phyloP scores from a whole-genome alignment of 176 grass and related monocot genomes.

The Oryza glumipatula region DNA sequence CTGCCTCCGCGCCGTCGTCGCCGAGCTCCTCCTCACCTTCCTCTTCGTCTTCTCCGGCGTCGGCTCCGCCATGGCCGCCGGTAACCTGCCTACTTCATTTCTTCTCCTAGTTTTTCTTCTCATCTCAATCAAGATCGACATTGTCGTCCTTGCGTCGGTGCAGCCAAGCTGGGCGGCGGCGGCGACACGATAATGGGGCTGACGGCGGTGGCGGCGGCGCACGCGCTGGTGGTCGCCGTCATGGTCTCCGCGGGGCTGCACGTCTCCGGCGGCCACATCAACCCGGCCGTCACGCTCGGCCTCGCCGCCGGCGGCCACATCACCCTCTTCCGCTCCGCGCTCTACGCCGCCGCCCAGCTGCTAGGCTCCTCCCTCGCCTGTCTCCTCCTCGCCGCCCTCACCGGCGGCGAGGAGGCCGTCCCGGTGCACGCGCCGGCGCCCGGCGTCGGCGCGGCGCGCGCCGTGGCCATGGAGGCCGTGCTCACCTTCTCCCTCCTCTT shows the following conservation, averaged over 20 bases:
- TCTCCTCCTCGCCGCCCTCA: conserved; percentile 73
- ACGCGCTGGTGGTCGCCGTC: conserved; percentile 70
- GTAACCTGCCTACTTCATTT: conserved; percentile 35
- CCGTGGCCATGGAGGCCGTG: conserved; percentile 69
- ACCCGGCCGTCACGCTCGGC: conserved; percentile 78
- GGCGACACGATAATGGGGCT: conserved; percentile 65
- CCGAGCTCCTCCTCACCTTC: conserved; percentile 87
- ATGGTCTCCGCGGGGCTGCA: conserved; percentile 84
- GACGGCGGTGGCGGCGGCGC: conserved; percentile 75
- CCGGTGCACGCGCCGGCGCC: conserved; percentile 67
- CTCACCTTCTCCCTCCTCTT: conserved; percentile 95
- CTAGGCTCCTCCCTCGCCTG: conserved; percentile 61
- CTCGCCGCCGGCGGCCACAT: conserved; percentile 71
- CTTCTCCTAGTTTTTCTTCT: no score
- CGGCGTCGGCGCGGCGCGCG: conserved; percentile 53
- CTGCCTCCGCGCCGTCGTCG: conserved; percentile 68
- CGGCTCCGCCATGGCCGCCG: conserved; percentile 71
- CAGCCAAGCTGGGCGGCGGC: conserved; percentile 70
- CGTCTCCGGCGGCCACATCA: conserved; percentile 86
- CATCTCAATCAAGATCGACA: no score
- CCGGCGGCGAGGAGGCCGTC: conserved; percentile 35
- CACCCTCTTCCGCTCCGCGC: conserved; percentile 66
- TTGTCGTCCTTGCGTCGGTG: background rate
- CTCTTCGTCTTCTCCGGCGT: conserved; percentile 94
- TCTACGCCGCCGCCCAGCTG: conserved; percentile 71